Conservation (phyloP, 2,329 filamentous ascomycete genomes). For the Verticillium klebahnii region DNA sequence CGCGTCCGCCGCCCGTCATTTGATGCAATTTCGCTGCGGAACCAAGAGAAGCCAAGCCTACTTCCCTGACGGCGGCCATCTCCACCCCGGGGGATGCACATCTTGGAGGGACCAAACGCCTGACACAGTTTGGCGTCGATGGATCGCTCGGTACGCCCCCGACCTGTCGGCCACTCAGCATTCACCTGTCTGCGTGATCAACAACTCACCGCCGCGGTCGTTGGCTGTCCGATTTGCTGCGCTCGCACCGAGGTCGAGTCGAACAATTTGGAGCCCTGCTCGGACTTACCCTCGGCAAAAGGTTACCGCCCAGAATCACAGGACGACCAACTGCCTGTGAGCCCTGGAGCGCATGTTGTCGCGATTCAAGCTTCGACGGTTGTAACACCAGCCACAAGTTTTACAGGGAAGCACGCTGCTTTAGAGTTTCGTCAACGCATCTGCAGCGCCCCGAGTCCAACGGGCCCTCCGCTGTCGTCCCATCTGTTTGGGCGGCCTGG, state of each 20-base stretch:
- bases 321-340: neutral
- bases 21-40: constrained; percentile 11
- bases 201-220: neutral
- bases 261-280: neutral
- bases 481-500: constrained; percentile 3
- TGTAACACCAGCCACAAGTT: neutral
- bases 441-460: constrained; percentile 1
- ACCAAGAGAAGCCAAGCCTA: constrained; percentile 9
- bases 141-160: neutral
- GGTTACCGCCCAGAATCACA: neutral
- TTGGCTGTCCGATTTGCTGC: neutral
- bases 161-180: neutral
- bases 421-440: constrained; percentile 9
- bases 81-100: neutral
- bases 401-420: constrained; percentile 8
- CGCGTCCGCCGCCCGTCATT: constrained; percentile 10
- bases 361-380: neutral
- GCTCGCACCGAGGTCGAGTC: neutral
- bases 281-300: neutral
- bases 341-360: neutral
- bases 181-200: neutral
- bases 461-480: constrained; percentile 5
- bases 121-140: neutral
- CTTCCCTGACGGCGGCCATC: neutral
- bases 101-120: neutral